Base-by-base conservation (phyloP, 176 grass and related monocot species). In the Saccharum spontaneum region DNA sequence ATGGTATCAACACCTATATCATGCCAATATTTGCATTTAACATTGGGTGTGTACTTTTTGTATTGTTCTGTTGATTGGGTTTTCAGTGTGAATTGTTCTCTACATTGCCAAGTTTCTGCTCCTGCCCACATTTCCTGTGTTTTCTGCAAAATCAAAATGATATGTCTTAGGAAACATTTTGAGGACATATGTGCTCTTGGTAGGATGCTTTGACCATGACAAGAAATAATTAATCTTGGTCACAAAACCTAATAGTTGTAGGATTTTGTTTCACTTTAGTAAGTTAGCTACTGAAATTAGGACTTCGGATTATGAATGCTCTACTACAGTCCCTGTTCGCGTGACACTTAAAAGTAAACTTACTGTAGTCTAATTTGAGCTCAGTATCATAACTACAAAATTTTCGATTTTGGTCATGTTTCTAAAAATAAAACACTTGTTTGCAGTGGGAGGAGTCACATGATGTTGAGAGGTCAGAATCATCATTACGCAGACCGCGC, bases 391-490 rank as follows among this genome's bases (percentile, higher is more conserved):
- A 81, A 67, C 71, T 13, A 1, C 30, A 34, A 26, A 86, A 50
- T 34, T 54, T 66, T 67, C 46, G 16, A 67, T 77, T 73, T 78
- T 78, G 44, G 41, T 26, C 20, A 60, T 71, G 48, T 48, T 22
- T 7, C 67, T 86, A 39, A 86, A 66, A 28, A 6, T 15, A 72
- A 37, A 54, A 36, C 24, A 1, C 26, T 87, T 83, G 12, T 84
- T 85, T 89, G 80, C 79, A 92, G 90, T 87, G 90, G 90, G 80
- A 87, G 71, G 90, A 89, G 0, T 87, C 76, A 0, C 71, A 71
- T 84, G 75, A 75, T 76, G 59, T 70, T 30, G 76, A 92, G 14
- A 60, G 60, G 5, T 88, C 72, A 59, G 36, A 8, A 23, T 67
- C 80, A 72, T 36, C 59, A 28, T 60, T 30, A 71, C 54, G 17